A percentile compares a stretch with the other conserved stretches of the same genome.
Evolutionary conservation across 345 rosid species (phyloP).

Genomic region (Sonneratia alba): DNA sequence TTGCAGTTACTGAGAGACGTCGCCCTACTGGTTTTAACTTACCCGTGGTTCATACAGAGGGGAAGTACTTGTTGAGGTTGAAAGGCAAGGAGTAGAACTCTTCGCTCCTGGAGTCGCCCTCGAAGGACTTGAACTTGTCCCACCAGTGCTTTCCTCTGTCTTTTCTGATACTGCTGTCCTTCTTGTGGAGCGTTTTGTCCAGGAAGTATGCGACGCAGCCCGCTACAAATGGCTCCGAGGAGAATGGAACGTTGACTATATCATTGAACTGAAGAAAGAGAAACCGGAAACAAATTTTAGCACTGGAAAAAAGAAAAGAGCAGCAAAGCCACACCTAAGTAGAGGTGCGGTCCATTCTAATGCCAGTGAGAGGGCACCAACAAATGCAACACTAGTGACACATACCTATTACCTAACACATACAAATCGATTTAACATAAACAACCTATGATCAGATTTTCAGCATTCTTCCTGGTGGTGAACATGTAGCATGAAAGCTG

Average conservation of each 20-base stretch:
- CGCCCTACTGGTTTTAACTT: too few relatives aligned
- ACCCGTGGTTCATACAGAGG: constrained; percentile 23
- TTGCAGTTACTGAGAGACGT: too few relatives aligned
- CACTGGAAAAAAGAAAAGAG: too few relatives aligned
- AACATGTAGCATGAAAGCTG: too few relatives aligned
- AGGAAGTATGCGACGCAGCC: constrained; percentile 18
- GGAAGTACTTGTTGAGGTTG: constrained; percentile 47
- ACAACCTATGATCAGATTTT: too few relatives aligned
- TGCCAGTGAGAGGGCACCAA: too few relatives aligned
- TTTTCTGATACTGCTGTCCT: constrained; percentile 20
- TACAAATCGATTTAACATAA: too few relatives aligned
- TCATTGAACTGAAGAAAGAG: constrained; percentile 29
- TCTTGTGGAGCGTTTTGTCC: constrained; percentile 17
- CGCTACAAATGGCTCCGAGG: constrained; percentile 48
- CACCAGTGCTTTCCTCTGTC: constrained; percentile 46
- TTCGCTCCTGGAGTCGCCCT: constrained; percentile 50
- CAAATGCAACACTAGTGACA: too few relatives aligned
- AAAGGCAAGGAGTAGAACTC: constrained; percentile 60
- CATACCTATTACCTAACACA: too few relatives aligned
- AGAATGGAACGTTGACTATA: constrained; percentile 41
- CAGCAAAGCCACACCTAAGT: too few relatives aligned
- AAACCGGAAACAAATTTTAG: not conserved
- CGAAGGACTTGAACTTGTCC: constrained; percentile 26
- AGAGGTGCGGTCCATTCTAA: too few relatives aligned
- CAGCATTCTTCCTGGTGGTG: too few relatives aligned